Percentiles rank a stretch among this genome's conserved stretches.
phyloP scores from a whole-genome alignment of 345 rosid species.

The Hibiscus tridactylites region DNA sequence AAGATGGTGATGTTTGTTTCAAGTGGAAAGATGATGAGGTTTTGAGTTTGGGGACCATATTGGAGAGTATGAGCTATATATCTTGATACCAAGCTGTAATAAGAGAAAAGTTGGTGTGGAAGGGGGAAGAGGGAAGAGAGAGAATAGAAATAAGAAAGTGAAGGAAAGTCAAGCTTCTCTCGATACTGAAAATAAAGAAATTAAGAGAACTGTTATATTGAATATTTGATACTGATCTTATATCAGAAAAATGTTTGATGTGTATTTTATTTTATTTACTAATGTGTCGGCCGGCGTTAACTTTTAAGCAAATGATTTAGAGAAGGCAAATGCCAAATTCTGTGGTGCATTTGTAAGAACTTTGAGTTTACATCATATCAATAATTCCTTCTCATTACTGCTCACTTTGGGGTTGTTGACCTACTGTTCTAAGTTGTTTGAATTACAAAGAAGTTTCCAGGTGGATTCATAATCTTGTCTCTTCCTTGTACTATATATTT shows the following conservation, averaged over 20 bases:
- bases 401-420: background rate
- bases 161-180: background rate
- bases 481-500: background rate
- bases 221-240: background rate
- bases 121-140: background rate
- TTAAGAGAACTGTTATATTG: background rate
- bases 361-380: background rate
- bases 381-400: background rate
- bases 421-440: background rate
- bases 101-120: background rate
- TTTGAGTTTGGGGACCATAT: background rate
- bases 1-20: background rate
- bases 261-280: background rate
- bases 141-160: background rate
- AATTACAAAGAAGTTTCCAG: background rate
- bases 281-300: background rate
- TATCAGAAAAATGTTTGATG: background rate
- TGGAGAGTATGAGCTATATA: background rate
- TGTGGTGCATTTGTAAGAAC: background rate
- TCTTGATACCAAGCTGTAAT: background rate
- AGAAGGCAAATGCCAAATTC: background rate
- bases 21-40: background rate
- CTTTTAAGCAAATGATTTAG: background rate
- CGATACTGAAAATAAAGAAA: background rate
- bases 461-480: background rate